Evolutionary conservation across 2,329 filamentous ascomycete genomes (phyloP).

Genomic region (Diaporthe velutina): DNA sequence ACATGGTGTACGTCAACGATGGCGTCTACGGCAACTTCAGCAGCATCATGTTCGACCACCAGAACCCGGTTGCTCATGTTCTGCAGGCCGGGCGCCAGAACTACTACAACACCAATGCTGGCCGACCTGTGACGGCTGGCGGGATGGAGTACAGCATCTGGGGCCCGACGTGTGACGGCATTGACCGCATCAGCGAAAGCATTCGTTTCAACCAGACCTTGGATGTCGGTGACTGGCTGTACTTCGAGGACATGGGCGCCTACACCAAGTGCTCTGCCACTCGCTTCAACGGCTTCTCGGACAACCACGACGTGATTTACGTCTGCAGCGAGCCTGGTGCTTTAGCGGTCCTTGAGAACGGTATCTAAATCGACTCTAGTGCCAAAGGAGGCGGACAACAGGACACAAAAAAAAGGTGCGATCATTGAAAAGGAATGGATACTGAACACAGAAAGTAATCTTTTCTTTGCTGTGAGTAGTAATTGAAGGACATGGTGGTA

Average conservation of each 20-base stretch:
- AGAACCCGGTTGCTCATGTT: conserved; percentile 88
- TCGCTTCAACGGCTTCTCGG: conserved; percentile 96
- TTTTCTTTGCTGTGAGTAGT: neutral
- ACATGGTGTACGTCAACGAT: conserved; percentile 98
- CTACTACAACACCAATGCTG: conserved; percentile 68
- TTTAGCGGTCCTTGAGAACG: conserved; percentile 71
- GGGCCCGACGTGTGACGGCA: conserved; percentile 98
- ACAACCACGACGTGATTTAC: conserved; percentile 93
- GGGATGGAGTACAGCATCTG: conserved; percentile 91
- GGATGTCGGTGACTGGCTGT: conserved; percentile 97
- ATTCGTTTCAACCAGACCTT: conserved; percentile 82
- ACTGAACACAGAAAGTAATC: neutral
- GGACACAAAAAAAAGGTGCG: neutral
- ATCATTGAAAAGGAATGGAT: neutral
- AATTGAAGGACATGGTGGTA: neutral
- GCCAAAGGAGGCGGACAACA: neutral
- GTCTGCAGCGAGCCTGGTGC: conserved; percentile 94
- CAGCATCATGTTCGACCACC: conserved; percentile 99
- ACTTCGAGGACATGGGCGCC: conserved; percentile 98
- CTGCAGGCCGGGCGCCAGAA: conserved; percentile 73
- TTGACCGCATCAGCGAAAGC: conserved; percentile 91
- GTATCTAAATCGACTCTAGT: neutral
- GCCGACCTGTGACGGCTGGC: conserved; percentile 58
- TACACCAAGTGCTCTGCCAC: conserved; percentile 99
- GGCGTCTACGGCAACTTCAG: conserved; percentile 99